Evolutionary conservation across 176 grass and related monocot species (phyloP).

Genomic region (Olyra latifolia): DNA sequence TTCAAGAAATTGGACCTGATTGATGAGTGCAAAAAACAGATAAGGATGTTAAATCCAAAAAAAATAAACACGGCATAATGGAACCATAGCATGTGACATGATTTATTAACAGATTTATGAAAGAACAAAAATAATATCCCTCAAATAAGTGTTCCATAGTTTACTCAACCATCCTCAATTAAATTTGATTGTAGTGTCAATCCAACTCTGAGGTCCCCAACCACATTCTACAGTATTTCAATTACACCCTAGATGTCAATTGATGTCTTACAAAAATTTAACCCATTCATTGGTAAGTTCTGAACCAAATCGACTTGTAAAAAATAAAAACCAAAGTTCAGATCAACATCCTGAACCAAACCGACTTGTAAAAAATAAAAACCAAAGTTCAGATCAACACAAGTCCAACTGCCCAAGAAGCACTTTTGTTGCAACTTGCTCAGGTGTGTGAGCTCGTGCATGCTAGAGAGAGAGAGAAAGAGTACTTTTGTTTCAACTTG

Average conservation of each 20-base stretch:
- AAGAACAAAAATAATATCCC: slow-evolving; percentile 16
- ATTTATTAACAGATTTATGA: slow-evolving; percentile 18
- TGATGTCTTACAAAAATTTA: slow-evolving; percentile 7
- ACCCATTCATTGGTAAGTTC: slow-evolving; percentile 4
- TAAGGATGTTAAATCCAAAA: slow-evolving; percentile 11
- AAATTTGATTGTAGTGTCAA: slow-evolving; percentile 1
- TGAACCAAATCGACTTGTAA: background rate
- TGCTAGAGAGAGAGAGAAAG: background rate
- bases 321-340: slow-evolving; percentile 9
- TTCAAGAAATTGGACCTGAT: slow-evolving; percentile 93
- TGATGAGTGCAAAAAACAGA: slow-evolving; percentile 30
- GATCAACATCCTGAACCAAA: background rate
- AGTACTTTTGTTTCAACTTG: slow-evolving; percentile 96
- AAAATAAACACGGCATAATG: slow-evolving; percentile 22
- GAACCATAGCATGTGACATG: slow-evolving; percentile 3
- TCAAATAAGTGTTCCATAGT: slow-evolving; percentile 3
- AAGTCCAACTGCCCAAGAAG: background rate
- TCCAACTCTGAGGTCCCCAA: background rate
- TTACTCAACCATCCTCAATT: background rate
- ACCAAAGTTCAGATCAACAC: background rate
- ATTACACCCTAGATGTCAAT: background rate
- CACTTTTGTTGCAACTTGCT: slow-evolving; percentile 74
- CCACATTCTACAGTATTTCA: slow-evolving; percentile 2
- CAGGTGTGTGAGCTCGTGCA: too few species aligned
- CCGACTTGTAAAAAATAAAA: background rate